Evolutionary conservation across 1,284 basidiomycete genomes (phyloP).

Genomic region (Puccinia horiana): DNA sequence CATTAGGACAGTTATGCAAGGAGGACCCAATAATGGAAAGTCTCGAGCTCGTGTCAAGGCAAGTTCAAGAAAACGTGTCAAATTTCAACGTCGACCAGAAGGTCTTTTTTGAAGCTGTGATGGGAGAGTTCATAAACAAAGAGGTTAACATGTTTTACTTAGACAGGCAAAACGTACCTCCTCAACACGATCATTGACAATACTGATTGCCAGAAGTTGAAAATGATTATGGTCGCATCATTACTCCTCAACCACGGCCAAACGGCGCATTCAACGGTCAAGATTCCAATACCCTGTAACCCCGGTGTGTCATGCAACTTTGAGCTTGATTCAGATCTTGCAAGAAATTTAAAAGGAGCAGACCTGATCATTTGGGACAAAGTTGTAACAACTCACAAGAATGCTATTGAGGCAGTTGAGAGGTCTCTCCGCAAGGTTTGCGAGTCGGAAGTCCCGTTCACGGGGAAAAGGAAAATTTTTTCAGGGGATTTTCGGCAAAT

Average conservation of each 20-base stretch:
- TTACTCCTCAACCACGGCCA: slow-evolving; percentile 61
- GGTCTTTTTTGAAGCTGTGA: slow-evolving; percentile 48
- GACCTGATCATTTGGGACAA: slow-evolving; percentile 43
- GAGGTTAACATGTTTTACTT: slow-evolving; percentile 60
- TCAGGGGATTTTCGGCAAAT: slow-evolving; percentile 17
- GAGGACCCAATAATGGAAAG: too few relatives aligned
- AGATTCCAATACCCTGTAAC: slow-evolving; percentile 58
- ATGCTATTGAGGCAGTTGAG: slow-evolving; percentile 31
- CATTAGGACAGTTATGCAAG: too few relatives aligned
- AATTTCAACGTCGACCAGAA: not conserved
- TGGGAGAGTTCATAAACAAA: not conserved
- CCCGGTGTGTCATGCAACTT: not conserved
- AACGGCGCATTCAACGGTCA: slow-evolving; percentile 62
- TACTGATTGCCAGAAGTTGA: too few relatives aligned
- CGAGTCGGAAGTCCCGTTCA: not conserved
- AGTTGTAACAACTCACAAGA: slow-evolving; percentile 8
- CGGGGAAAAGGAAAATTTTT: not conserved
- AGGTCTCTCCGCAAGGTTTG: not conserved
- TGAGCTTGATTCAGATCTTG: not conserved
- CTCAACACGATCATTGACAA: slow-evolving; percentile 61
- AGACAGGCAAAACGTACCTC: slow-evolving; percentile 64
- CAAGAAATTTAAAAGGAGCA: not conserved
- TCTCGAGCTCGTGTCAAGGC: too few relatives aligned
- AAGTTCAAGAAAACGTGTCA: not conserved
- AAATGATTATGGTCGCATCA: slow-evolving; percentile 61